phyloP scores from a whole-genome alignment of 352 stramenopile species.

The Pythium aphanidermatum region DNA sequence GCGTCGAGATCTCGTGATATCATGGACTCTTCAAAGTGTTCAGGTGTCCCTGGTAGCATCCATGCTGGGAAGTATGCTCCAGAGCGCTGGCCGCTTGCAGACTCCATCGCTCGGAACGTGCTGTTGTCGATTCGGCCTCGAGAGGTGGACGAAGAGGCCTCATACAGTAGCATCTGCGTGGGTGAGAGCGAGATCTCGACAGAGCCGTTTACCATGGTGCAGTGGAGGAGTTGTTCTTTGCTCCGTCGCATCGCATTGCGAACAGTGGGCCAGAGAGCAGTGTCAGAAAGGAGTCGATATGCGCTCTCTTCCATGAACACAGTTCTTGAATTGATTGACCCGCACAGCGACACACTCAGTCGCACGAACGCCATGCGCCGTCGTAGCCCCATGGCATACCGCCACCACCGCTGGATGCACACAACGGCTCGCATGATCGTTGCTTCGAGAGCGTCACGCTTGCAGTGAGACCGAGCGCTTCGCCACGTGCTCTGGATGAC shows the following conservation, averaged over 20 bases:
- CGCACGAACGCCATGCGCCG: constrained; percentile 45
- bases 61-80: constrained; percentile 50
- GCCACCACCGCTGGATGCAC: constrained; percentile 74
- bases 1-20: constrained; percentile 45
- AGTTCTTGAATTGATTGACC: constrained; percentile 50
- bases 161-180: constrained; percentile 30
- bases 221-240: constrained; percentile 47
- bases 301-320: constrained; percentile 64
- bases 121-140: neutral
- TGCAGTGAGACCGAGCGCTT: constrained; percentile 26
- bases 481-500: constrained; percentile 59
- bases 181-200: constrained; percentile 44
- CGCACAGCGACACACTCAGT: constrained; percentile 38
- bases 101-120: constrained; percentile 6
- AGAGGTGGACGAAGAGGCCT: neutral
- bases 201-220: constrained; percentile 27
- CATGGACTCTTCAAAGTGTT: constrained; percentile 59
- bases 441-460: constrained; percentile 41
- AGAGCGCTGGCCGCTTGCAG: constrained; percentile 29
- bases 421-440: constrained; percentile 41
- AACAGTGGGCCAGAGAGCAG: constrained; percentile 26
- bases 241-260: constrained; percentile 24
- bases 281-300: constrained; percentile 33
- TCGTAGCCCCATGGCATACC: constrained; percentile 33
- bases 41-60: constrained; percentile 38